phyloP scores from a whole-genome alignment of 345 rosid genomes.

The Arabis alpina region DNA sequence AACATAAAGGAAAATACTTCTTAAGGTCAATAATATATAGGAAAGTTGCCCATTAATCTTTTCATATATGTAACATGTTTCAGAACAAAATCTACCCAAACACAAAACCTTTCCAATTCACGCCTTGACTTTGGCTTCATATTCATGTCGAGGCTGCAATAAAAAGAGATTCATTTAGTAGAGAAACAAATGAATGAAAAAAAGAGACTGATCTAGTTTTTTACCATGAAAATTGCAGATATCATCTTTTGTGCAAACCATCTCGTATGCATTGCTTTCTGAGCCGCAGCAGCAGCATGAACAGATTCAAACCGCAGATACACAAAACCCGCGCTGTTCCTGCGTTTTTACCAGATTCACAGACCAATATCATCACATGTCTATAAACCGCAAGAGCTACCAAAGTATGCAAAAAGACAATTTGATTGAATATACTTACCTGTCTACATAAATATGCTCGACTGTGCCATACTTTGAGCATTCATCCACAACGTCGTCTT shows the following conservation, averaged over 20 bases:
- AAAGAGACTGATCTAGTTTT: conserved; percentile 5
- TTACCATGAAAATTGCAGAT: conserved; percentile 84
- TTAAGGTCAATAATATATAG: conserved; percentile 3
- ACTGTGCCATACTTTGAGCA: conserved; percentile 85
- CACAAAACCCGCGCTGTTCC: conserved; percentile 79
- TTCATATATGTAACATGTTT: conserved; percentile 19
- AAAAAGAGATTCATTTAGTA: conserved; percentile 5
- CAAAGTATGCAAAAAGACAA: background rate
- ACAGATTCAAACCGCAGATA: conserved; percentile 70
- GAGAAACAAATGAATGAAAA: background rate
- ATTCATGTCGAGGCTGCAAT: conserved; percentile 66
- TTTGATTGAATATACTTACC: conserved; percentile 54
- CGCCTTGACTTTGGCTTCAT: conserved; percentile 62
- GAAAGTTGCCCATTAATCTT: conserved; percentile 7
- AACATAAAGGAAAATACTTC: too few species aligned
- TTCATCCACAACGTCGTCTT: conserved; percentile 81
- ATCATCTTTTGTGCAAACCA: conserved; percentile 93
- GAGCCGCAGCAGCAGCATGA: conserved; percentile 68
- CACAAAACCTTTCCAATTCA: conserved; percentile 24
- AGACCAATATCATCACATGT: conserved; percentile 24
- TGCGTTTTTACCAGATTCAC: conserved; percentile 39
- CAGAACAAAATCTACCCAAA: background rate
- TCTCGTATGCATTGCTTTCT: conserved; percentile 87
- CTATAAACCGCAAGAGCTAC: background rate
- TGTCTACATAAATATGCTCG: conserved; percentile 80